These are phyloP conservation scores for Gillenia trifoliata DNA, from an alignment of 306 rosid species.

Conservation along the genomic window DNA sequence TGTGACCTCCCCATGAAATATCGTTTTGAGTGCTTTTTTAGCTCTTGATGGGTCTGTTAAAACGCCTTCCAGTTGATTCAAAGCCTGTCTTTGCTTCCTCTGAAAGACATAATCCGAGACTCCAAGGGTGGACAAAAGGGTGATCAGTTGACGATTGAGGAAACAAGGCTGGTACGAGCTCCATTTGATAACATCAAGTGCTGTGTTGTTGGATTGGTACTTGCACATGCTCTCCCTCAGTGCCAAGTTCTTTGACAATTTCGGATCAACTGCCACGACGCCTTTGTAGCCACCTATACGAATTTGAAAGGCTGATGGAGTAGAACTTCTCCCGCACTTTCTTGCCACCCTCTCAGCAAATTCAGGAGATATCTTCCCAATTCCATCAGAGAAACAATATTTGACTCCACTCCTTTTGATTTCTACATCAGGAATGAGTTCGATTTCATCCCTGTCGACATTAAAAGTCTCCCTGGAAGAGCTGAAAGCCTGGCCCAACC, in stretches of 20 bases:
- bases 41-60: constrained; percentile 32
- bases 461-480: constrained; percentile 29
- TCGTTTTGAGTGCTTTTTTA: constrained; percentile 22
- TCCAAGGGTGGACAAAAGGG: constrained; percentile 38
- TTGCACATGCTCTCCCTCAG: constrained; percentile 39
- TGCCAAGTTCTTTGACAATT: constrained; percentile 22
- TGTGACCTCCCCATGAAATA: constrained; percentile 31
- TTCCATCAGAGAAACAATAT: constrained; percentile 47
- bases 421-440: constrained; percentile 29
- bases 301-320: constrained; percentile 44
- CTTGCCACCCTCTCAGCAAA: constrained; percentile 33
- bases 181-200: constrained; percentile 35
- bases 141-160: constrained; percentile 37
- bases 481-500: constrained; percentile 47
- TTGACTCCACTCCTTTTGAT: background rate
- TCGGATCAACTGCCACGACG: constrained; percentile 44
- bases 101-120: constrained; percentile 20
- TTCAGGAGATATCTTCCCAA: constrained; percentile 34
- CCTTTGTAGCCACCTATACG: constrained; percentile 41
- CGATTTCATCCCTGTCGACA: constrained; percentile 18
- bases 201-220: constrained; percentile 25
- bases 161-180: constrained; percentile 38
- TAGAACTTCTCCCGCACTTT: constrained; percentile 22
- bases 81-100: constrained; percentile 20
- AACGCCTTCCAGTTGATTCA: constrained; percentile 22